Conservation (phyloP, 202 grass and related monocot species). For the Panicum hallii region DNA sequence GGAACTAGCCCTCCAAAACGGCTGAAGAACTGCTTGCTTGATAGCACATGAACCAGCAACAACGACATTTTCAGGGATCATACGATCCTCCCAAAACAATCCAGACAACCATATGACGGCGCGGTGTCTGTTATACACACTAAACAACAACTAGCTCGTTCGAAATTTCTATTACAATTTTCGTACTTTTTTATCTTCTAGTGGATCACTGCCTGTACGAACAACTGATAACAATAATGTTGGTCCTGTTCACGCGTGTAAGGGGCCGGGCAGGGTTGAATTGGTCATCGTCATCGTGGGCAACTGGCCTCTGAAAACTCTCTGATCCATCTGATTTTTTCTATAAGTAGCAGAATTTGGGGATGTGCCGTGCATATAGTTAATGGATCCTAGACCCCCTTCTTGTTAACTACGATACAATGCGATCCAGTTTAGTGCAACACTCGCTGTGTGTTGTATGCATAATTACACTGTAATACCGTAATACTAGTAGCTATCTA, state of each 20-base stretch:
- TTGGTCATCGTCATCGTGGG: neutral
- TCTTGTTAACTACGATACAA: neutral
- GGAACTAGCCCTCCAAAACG: neutral
- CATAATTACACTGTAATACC: no score
- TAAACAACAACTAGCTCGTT: neutral
- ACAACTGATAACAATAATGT: neutral
- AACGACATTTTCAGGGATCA: neutral
- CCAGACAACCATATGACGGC: neutral
- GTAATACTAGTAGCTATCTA: neutral
- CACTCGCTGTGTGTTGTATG: no score
- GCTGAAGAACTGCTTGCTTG: neutral
- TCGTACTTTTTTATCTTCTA: neutral
- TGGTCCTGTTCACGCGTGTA: neutral
- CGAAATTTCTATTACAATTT: neutral
- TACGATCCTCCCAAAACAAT: neutral
- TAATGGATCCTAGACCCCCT: neutral
- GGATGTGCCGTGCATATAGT: neutral
- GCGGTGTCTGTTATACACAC: neutral
- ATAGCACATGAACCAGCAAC: neutral
- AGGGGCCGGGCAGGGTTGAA: neutral
- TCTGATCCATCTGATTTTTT: neutral
- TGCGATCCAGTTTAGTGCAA: neutral
- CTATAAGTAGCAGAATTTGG: neutral
- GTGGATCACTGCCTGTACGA: neutral
- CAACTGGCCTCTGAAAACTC: neutral